Evolutionary conservation across 73 alveolate species (phyloP), one percentile per base, ranked within the genome.

Genomic region (Paramecium pentaurelia): DNA sequence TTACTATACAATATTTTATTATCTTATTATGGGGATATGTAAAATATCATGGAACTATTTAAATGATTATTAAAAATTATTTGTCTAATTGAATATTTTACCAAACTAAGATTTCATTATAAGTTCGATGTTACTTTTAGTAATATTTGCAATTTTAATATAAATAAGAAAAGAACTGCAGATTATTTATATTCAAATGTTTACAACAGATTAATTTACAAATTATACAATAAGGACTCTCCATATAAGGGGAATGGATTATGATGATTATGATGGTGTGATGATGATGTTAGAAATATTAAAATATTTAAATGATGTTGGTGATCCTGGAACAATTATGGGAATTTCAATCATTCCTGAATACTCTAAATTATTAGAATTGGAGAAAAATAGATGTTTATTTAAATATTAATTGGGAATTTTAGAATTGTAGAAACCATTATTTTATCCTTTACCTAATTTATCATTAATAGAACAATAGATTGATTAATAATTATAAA

Each of bases 281-380:
- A 30, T 30, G 60, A 75, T 42, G 36, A 75, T 75, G 88, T 75
- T 75, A 37, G 88, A 75, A 38, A 75, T 75, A 6, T 75, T 75
- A 42, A 75, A 75, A 10, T 75, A 36, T 38, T 38, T 75, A 14
- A 16, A 75, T 42, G 88, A 75, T 14, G 60, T 75, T 1, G 60
- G 60, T n/a, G 88, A 75, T 75, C 88, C 18, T 32, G 88, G 88
- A 75, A 75, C 88, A 30, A 75, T 75, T 4, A 42, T 75, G 88
- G 88, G 68, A 3, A 75, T 75, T n/a, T 75, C 88, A 36, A 75
- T 75, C 7, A 38, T 75, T 30, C 88, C 88, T n/a, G 88, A 75
- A 18, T 75, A 75, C 28, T 75, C 88, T 37, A 42, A 75, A 20
- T 22, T 75, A 3, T 42, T 75, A 25, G 58, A 75, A 10, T 75